Evolutionary conservation across 2,329 filamentous ascomycete species (phyloP), one percentile per base, ranked within the genome.

Genomic region (Epichloe hybrida): DNA sequence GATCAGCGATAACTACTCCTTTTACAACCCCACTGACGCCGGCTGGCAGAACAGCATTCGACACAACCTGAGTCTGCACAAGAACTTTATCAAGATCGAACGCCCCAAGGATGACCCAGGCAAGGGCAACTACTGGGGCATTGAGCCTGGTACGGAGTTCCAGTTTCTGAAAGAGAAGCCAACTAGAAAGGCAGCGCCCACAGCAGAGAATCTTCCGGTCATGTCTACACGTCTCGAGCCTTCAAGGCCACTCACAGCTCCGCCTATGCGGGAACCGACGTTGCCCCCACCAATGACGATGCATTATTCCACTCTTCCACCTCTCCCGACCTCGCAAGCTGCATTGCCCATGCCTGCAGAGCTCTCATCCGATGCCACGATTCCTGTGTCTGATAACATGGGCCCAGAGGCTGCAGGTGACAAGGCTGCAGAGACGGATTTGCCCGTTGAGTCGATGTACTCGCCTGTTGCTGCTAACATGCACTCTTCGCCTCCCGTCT

Each of bases 21-120:
- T 91, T 69, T 98, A 97, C 72, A 83, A 80, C 58, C 79, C 81
- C 42, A 79, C 83, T 51, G 89, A 96, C 60, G 82, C 86, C 11
- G 91, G 93, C 55, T 98, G 93, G 93, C 91, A 97, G 69, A 98
- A 98, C 68, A 97, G 93, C 71, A 98, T 98, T 65, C 86, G 93
- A 36, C 93, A 98, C 69, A 98, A 98, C 60, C 80, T 98, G 36
- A 96, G 90, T 63, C 75, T 98, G 43, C 95, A 96, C 75, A 97
- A 97, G 70, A 88, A 87, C 45, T 97, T 97, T 63, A 83, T 90
- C 64, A 97, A 97, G 71, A 86, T 95, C 62, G 90, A 96, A 67
- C 80, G 93, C 53, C 89, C 90, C 52, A 97, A 97, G 73, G 90
- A 96, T 63, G 93, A 97, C 61, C 90, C 91, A 3, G 93, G 93